A percentile compares a stretch with the other conserved stretches of the same genome.
Evolutionary conservation across 2,329 filamentous ascomycete genomes (phyloP).

Genomic region (Thielaviopsis punctulata): DNA sequence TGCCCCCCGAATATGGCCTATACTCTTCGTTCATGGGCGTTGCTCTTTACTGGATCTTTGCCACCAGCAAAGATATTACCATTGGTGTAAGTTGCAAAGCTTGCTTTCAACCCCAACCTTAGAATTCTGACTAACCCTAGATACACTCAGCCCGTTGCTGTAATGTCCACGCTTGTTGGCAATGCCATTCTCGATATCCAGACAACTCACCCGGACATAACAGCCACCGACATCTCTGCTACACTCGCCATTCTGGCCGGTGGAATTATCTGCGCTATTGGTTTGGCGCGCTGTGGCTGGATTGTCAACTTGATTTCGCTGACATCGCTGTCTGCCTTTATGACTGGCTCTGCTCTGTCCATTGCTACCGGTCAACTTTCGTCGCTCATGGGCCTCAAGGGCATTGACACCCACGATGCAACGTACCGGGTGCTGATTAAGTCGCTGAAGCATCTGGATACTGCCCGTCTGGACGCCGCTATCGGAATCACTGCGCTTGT

Average conservation of each 20-base stretch:
- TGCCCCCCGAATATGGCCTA: constrained; percentile 32
- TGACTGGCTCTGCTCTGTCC: constrained; percentile 87
- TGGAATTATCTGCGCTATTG: constrained; percentile 59
- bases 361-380: constrained; percentile 76
- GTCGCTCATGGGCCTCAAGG: constrained; percentile 59
- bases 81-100: constrained; percentile 50
- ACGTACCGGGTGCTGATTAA: constrained; percentile 77
- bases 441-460: constrained; percentile 53
- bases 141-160: constrained; percentile 58
- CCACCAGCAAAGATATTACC: constrained; percentile 95
- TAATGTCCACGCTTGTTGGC: constrained; percentile 82
- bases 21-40: constrained; percentile 88
- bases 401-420: constrained; percentile 56
- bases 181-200: constrained; percentile 55
- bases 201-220: constrained; percentile 36
- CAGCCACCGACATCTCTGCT: constrained; percentile 54
- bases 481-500: constrained; percentile 71
- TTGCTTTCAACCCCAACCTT: neutral
- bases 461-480: constrained; percentile 59
- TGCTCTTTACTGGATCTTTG: constrained; percentile 91
- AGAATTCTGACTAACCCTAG: neutral
- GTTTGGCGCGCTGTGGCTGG: constrained; percentile 66
- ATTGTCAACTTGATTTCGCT: constrained; percentile 88
- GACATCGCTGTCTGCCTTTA: constrained; percentile 81
- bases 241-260: constrained; percentile 64